Conservation (phyloP, 2,329 filamentous ascomycete genomes). For the Fusarium tuaranense region DNA sequence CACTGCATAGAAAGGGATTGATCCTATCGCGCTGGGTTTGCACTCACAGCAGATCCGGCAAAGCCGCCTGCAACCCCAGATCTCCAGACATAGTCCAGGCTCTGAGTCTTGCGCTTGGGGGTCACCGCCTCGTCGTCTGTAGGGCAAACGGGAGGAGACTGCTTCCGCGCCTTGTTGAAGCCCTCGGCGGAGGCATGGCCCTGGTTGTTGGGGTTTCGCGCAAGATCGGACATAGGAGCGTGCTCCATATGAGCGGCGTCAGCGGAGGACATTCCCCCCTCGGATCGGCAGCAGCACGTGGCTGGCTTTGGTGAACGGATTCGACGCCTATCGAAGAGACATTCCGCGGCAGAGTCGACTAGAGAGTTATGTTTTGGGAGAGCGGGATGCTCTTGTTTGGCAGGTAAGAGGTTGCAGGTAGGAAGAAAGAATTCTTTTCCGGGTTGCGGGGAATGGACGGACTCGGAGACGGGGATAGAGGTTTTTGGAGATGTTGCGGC, state of each 20-base stretch:
- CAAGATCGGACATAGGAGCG: constrained; percentile 68
- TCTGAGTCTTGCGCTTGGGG: constrained; percentile 67
- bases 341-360: constrained; percentile 36
- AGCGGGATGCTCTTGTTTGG: background rate
- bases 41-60: constrained; percentile 88
- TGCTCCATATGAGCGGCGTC: constrained; percentile 66
- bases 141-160: constrained; percentile 57
- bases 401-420: constrained; percentile 1
- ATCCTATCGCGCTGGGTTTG: background rate
- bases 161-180: constrained; percentile 41
- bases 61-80: constrained; percentile 89
- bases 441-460: constrained; percentile 10
- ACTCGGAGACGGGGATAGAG: constrained; percentile 26
- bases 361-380: constrained; percentile 7
- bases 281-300: constrained; percentile 36
- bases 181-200: constrained; percentile 42
- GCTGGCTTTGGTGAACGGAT: constrained; percentile 35
- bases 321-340: constrained; percentile 38
- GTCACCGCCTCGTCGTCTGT: constrained; percentile 61
- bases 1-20: background rate
- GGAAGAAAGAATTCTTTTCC: constrained; percentile 12
- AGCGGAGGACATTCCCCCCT: constrained; percentile 65
- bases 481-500: constrained; percentile 41
- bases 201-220: constrained; percentile 50
- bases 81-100: constrained; percentile 84